Evolutionary conservation across 306 rosid genomes (phyloP), one percentile per base, ranked within the genome.

Genomic region (Acacia confusa): DNA sequence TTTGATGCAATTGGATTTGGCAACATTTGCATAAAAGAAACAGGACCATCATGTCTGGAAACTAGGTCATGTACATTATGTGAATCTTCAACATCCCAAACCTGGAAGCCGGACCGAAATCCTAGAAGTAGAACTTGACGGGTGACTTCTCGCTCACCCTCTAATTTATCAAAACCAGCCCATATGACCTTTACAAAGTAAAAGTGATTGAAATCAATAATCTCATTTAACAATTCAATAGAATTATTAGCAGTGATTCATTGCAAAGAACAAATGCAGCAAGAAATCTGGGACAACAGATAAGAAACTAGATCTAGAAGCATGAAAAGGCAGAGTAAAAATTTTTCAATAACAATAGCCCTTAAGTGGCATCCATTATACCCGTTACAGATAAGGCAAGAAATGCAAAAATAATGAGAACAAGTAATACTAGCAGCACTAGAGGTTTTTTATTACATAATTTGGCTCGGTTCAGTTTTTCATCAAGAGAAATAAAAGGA

Each of bases 1-100:
- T 91, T 94, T 20, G 91, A 88, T 40, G 83, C 78, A 53, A 91
- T 67, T 73, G 97, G 97, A 84, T 89, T 96, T 34, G 98, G 98
- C 69, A 96, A 83, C 90, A 91, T 85, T 96, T 96, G 97, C 97
- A 96, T 86, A 71, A 88, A 90, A 78, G 94, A 91, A 82, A 92
- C 93, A 79, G 98, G 93, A 75, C 97, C 94, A 45, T 90, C 98
- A 41, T 90, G 94, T 74, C 88, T 88, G 78, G 95, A 96, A 82
- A 93, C 94, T 16, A 94, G 82, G 82, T 89, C 98, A 6, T 88
- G 91, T 52, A 96, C 92, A 86, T 92, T 92, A 60, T 90, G 85
- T 36, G 98, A 95, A 86, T 96, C 97, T 86, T 96, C 97, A 48
- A 96, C 98, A 86, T 91, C 97, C 99, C 98, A 96, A 84, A 96